Evolutionary conservation across 2,329 filamentous ascomycete genomes (phyloP).

Genomic region (Clonostachys sp.): DNA sequence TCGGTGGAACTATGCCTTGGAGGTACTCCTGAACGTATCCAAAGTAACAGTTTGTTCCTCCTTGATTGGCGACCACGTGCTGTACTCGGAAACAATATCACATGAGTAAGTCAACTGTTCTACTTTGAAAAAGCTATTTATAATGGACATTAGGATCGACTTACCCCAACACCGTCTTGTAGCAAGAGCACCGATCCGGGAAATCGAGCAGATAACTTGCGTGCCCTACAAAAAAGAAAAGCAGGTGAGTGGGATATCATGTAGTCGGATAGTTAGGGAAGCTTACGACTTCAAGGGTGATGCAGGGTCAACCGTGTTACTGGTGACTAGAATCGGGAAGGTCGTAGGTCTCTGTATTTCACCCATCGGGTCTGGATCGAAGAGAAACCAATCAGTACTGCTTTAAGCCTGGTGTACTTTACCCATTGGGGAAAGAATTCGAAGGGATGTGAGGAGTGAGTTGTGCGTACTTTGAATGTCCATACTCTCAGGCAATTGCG

Average conservation of each 20-base stretch:
- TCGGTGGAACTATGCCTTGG: constrained; percentile 19
- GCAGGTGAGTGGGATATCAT: constrained; percentile 4
- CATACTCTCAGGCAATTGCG: constrained; percentile 20
- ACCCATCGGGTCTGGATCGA: constrained; percentile 10
- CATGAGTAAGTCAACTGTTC: constrained; percentile 7
- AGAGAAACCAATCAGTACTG: constrained; percentile 7
- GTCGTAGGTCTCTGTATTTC: constrained; percentile 14
- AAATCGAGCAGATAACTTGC: constrained; percentile 17
- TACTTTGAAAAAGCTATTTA: constrained; percentile 1
- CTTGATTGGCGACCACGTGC: constrained; percentile 18
- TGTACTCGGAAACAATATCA: constrained; percentile 8
- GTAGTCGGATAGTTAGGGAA: not conserved
- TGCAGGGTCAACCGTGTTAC: constrained; percentile 30
- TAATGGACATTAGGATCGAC: constrained; percentile 6
- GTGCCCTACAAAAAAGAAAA: constrained; percentile 13
- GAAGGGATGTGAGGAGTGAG: not conserved
- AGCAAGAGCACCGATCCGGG: constrained; percentile 18
- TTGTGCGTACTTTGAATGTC: constrained; percentile 12
- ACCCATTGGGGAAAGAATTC: not conserved
- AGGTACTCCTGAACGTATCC: constrained; percentile 27
- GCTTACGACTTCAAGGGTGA: constrained; percentile 26
- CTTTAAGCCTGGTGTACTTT: not conserved
- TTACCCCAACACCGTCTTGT: constrained; percentile 25
- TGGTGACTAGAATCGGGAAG: constrained; percentile 30
- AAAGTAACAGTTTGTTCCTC: constrained; percentile 26